phyloP scores from a whole-genome alignment of 1,284 basidiomycete species.

The Cronartium ribicola region DNA sequence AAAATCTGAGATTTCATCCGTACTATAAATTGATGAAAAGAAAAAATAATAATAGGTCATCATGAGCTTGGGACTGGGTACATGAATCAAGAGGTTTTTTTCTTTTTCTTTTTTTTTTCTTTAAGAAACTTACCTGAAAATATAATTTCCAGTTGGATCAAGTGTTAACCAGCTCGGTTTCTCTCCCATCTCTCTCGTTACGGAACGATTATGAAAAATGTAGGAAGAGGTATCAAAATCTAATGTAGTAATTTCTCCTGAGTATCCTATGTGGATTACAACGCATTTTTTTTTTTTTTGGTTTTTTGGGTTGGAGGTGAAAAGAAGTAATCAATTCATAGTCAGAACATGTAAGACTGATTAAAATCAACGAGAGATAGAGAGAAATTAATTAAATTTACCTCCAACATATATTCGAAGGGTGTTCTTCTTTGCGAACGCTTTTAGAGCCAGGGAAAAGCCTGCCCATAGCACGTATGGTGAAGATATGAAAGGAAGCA shows the following conservation, averaged over 20 bases:
- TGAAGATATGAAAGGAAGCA: not conserved
- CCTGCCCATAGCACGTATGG: not conserved
- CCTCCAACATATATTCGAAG: conserved; percentile 2
- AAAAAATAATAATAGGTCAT: no score
- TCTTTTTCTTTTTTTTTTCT: no score
- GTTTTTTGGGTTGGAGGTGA: no score
- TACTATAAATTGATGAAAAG: not conserved
- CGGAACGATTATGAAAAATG: not conserved
- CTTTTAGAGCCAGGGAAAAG: not conserved
- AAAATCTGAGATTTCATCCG: conserved; percentile 1
- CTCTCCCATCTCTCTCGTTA: not conserved
- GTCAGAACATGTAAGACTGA: no score
- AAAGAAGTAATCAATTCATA: no score
- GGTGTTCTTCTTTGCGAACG: not conserved
- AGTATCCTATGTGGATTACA: not conserved
- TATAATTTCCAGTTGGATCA: conserved; percentile 4
- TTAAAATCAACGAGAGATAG: no score
- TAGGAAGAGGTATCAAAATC: conserved; percentile 5
- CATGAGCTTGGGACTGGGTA: no score
- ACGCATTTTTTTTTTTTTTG: no score
- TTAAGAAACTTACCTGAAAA: not conserved
- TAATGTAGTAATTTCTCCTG: not conserved
- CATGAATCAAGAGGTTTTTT: no score
- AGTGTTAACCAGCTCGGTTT: conserved; percentile 1
- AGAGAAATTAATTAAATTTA: not conserved